Evolutionary conservation across 495 filamentous ascomycete species (phyloP).

Genomic region (Hypoxylon trugodes): DNA sequence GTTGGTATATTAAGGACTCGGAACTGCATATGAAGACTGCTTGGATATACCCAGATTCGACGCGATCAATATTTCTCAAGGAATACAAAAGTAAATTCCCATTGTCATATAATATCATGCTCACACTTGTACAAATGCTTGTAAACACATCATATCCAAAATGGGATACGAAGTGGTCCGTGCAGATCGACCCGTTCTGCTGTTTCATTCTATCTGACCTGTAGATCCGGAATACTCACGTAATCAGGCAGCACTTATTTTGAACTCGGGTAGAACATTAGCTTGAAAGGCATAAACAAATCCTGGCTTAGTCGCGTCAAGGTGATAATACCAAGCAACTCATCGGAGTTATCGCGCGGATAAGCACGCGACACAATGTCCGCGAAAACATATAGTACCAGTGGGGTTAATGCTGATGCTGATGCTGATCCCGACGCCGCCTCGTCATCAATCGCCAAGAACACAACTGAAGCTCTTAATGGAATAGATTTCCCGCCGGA

Average conservation of each 20-base stretch:
- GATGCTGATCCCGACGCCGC: too few species aligned
- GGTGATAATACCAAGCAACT: neutral
- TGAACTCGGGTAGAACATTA: neutral
- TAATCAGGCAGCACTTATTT: neutral
- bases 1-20: conserved; percentile 23
- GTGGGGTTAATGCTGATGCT: too few species aligned
- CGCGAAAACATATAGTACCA: too few species aligned
- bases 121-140: neutral
- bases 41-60: conserved; percentile 38
- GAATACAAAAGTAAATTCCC: conserved; percentile 5
- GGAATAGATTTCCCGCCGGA: neutral
- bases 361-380: conserved; percentile 13
- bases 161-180: neutral
- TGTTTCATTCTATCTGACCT: neutral
- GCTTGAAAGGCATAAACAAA: neutral
- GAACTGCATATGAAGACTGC: conserved; percentile 36
- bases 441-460: neutral
- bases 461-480: neutral
- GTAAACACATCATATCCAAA: neutral
- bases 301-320: neutral
- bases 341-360: neutral
- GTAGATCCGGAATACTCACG: neutral
- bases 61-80: conserved; percentile 16
- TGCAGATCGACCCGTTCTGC: neutral
- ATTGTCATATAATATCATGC: neutral